These are phyloP conservation scores for Magnusiomyces ingens DNA, from an alignment of 1,139 yeast genomes.

Conservation along the genomic window DNA sequence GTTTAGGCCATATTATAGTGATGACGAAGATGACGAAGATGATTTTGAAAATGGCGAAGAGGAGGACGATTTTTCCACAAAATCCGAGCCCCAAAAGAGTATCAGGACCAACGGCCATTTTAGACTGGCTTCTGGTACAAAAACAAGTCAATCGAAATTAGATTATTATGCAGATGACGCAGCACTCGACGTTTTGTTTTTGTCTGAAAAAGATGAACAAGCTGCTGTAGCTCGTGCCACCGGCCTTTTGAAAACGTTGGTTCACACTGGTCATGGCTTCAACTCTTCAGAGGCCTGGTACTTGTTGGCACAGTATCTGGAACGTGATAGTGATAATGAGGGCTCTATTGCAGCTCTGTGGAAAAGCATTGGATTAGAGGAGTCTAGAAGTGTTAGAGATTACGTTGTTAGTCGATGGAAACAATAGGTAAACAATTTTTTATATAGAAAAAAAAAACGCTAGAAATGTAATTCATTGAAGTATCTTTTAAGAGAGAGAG, in stretches of 20 bases:
- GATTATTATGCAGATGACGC: not conserved
- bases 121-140: not conserved
- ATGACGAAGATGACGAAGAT: not conserved
- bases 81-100: too few relatives aligned
- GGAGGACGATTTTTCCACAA: not conserved
- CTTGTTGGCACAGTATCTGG: conserved; percentile 60
- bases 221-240: conserved; percentile 64
- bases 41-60: conserved; percentile 5
- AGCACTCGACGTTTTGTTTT: conserved; percentile 26
- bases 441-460: too few relatives aligned
- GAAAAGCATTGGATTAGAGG: conserved; percentile 64
- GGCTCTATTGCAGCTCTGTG: conserved; percentile 52
- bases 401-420: conserved; percentile 15
- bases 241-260: conserved; percentile 54
- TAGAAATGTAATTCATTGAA: too few relatives aligned
- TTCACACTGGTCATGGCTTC: conserved; percentile 46
- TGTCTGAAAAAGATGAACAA: conserved; percentile 46
- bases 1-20: not conserved
- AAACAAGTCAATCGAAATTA: not conserved
- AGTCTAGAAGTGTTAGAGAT: conserved; percentile 54
- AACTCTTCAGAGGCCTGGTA: conserved; percentile 68
- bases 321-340: conserved; percentile 49
- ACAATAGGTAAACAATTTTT: not conserved
- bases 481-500: too few relatives aligned
- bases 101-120: not conserved